Evolutionary conservation across 208 protist genomes (phyloP).

Genomic region (Tritrichomonas foetus): DNA sequence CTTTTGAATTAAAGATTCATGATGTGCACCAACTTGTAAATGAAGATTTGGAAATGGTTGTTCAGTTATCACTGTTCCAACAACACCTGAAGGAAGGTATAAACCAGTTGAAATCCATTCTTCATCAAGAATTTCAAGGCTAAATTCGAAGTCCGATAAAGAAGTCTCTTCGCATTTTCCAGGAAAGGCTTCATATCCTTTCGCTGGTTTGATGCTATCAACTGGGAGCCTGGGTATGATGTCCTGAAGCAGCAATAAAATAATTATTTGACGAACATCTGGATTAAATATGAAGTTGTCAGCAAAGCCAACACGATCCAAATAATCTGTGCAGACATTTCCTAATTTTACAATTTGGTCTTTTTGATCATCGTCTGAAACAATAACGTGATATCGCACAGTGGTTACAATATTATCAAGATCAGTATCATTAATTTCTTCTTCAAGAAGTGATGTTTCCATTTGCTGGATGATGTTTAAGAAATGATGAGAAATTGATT

Average conservation of each 20-base stretch:
- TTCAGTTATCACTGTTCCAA: background rate
- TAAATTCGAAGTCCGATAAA: background rate
- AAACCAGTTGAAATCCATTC: background rate
- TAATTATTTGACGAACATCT: background rate
- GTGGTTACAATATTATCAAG: slow-evolving; percentile 1
- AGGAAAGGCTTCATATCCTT: background rate
- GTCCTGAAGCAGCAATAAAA: background rate
- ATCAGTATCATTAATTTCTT: background rate
- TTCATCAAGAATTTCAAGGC: background rate
- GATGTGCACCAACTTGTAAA: slow-evolving; percentile 12
- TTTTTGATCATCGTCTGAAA: background rate
- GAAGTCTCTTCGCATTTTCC: background rate
- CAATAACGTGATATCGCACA: background rate
- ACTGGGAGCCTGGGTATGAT: background rate
- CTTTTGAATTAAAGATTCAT: background rate
- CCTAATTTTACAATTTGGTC: background rate
- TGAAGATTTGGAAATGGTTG: background rate
- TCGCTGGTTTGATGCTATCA: too few relatives aligned
- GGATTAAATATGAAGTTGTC: background rate
- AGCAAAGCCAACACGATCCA: background rate
- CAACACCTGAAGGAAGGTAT: background rate
- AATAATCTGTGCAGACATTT: background rate
- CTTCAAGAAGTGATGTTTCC: background rate
- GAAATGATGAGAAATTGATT: background rate
- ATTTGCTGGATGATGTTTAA: background rate